Base-by-base conservation (phyloP, 78 protist species). In the Blattamonas nauphoetae region DNA sequence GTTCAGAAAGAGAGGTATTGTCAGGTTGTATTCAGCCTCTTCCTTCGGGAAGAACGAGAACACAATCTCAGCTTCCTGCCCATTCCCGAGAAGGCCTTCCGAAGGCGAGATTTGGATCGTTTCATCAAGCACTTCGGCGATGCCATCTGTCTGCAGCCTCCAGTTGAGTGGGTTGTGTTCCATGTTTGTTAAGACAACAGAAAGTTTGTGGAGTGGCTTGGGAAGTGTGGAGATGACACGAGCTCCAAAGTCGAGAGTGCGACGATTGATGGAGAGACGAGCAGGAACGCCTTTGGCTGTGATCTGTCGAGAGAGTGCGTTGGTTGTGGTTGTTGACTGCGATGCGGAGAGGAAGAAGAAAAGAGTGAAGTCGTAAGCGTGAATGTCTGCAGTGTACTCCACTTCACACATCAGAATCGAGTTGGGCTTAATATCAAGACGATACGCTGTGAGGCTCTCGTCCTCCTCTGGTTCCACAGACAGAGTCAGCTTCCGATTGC, bases 21-120 rank as follows among this genome's bases (percentile, higher is more conserved):
- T 0, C 35, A 41, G 34, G 42, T 32, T 3, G 87, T 43, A 43
- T 4, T 55, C 0, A 55, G n/a, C 1, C 44, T 4, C 46, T 43
- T 5, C 86, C 1, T 0, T 0, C 45, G 94, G 93, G 0, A 41
- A 0, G 85, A 93, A 93, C 41, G 38, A 34, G 3, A 93, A 45
- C 38, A 1, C 41, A 63, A 90, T 63, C 33, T 35, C 0, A n/a
- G 64, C 36, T 4, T 32, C 0, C 85, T 82, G 82, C 36, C 90
- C 87, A 11, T 88, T 86, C 29, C 29, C 41, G 55, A 92, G 89
- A 44, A 1, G 34, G 45, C 92, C 92, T n/a, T 3, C 0, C 2
- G 0, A 6, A 33, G 78, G 41, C 34, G 2, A 33, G 45, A 89
- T 1, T 0, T 6, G 3, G 87, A 89, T 86, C 86, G 44, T 1